These are phyloP conservation scores for Yamadazyma sp. DNA, from an alignment of 1,139 yeast species.

Conservation along the genomic window DNA sequence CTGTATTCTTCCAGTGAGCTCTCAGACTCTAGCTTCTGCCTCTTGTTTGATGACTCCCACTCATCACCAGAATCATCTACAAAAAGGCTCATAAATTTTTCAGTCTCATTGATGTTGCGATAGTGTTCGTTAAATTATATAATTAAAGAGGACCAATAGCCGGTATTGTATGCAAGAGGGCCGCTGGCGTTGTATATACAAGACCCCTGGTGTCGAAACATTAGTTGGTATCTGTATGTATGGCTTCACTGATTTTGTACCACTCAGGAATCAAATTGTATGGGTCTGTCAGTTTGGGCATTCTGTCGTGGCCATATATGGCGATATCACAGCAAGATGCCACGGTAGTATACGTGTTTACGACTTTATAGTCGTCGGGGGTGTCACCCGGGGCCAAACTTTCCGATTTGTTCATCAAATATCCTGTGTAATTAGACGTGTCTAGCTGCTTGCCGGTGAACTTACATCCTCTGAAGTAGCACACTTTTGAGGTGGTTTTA, in stretches of 20 bases:
- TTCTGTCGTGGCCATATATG: conserved; percentile 42
- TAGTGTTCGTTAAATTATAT: not conserved
- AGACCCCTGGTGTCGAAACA: not conserved
- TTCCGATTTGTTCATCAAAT: conserved; percentile 32
- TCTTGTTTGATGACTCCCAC: conserved; percentile 1
- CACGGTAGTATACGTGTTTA: conserved; percentile 29
- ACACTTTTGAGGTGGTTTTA: conserved; percentile 19
- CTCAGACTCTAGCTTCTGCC: conserved; percentile 1
- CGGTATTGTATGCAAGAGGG: not conserved
- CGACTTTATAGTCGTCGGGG: conserved; percentile 22
- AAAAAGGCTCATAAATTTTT: conserved; percentile 6
- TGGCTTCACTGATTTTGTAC: conserved; percentile 29
- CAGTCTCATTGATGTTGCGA: not conserved
- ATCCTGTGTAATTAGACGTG: conserved; percentile 27
- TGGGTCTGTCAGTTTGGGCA: conserved; percentile 29
- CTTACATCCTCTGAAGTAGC: conserved; percentile 43
- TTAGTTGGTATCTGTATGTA: conserved; percentile 25
- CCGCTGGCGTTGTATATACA: not conserved
- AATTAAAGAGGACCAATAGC: not conserved
- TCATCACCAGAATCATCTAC: conserved; percentile 7
- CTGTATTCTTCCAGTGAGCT: too few species aligned
- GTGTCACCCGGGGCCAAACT: conserved; percentile 22
- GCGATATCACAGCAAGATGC: conserved; percentile 31
- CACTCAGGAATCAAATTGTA: conserved; percentile 39
- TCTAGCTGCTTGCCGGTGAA: conserved; percentile 30